These are phyloP conservation scores for Solanum tacnaense DNA, from an alignment of 257 asterid genomes.

Conservation along the genomic window DNA sequence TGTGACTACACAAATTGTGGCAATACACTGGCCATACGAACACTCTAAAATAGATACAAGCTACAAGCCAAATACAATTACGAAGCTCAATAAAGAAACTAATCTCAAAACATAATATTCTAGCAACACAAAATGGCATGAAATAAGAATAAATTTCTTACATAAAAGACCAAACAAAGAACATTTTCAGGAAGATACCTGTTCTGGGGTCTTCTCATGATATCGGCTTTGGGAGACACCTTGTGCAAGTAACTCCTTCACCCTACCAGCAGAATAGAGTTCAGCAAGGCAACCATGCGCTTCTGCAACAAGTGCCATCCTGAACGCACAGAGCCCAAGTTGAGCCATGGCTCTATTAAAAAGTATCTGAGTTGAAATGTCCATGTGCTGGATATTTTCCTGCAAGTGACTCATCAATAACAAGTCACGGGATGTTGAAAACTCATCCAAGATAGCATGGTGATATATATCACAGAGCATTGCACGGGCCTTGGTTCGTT, in stretches of 20 bases:
- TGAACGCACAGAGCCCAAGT: constrained; percentile 85
- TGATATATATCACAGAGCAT: constrained; percentile 98
- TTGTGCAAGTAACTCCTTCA: constrained; percentile 91
- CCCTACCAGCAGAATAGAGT: constrained; percentile 88
- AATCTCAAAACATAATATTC: not conserved
- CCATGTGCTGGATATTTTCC: constrained; percentile 93
- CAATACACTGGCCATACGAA: not conserved
- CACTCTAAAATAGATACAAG: not conserved
- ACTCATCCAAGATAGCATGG: constrained; percentile 78
- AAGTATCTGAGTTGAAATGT: constrained; percentile 83
- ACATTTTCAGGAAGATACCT: constrained; percentile 32
- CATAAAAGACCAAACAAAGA: not conserved
- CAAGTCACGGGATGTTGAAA: constrained; percentile 74
- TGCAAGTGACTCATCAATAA: constrained; percentile 96
- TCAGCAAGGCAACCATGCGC: constrained; percentile 80
- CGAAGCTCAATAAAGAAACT: not conserved
- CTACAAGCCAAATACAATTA: not conserved
- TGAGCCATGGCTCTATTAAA: constrained; percentile 95
- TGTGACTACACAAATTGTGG: not conserved
- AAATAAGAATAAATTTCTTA: not conserved
- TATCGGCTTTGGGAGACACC: constrained; percentile 90
- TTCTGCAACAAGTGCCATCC: constrained; percentile 72
- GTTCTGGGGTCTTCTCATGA: constrained; percentile 96
- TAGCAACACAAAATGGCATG: not conserved
- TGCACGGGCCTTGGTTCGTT: constrained; percentile 93